Evolutionary conservation across 352 stramenopile genomes (phyloP).

Genomic region (Globisporangium apiculatum): DNA sequence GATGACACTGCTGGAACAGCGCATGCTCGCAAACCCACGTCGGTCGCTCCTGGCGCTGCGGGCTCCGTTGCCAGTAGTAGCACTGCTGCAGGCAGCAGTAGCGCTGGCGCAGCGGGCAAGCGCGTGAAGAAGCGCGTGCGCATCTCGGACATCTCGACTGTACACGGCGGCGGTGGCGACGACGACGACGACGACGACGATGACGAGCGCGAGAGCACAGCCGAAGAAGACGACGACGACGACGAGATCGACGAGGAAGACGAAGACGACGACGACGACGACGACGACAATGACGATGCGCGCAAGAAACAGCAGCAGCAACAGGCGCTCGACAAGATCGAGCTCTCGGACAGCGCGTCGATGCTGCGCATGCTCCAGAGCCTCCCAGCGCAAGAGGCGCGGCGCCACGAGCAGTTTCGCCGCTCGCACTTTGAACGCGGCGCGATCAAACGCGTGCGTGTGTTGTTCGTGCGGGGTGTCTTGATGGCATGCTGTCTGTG

Average conservation of each 20-base stretch:
- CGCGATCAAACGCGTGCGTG: constrained; percentile 65
- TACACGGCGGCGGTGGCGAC: constrained; percentile 10
- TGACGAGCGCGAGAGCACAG: constrained; percentile 11
- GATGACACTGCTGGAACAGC: constrained; percentile 8
- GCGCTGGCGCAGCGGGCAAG: not conserved
- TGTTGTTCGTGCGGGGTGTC: not conserved
- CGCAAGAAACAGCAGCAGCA: constrained; percentile 45
- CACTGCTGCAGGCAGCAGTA: not conserved
- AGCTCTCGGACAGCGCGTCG: constrained; percentile 46
- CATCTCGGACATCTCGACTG: constrained; percentile 14
- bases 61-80: not conserved
- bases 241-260: constrained; percentile 32
- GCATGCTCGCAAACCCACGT: not conserved
- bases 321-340: constrained; percentile 26
- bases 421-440: constrained; percentile 79
- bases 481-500: not conserved
- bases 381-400: constrained; percentile 54
- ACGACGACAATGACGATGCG: constrained; percentile 19
- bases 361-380: constrained; percentile 74
- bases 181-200: constrained; percentile 20
- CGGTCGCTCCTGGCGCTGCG: not conserved
- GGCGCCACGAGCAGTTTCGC: constrained; percentile 76
- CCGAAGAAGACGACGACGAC: constrained; percentile 16
- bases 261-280: constrained; percentile 39
- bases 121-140: constrained; percentile 20